Base-by-base conservation (phyloP, 371 early-diverging fungal species). In the Mucor saturninus region DNA sequence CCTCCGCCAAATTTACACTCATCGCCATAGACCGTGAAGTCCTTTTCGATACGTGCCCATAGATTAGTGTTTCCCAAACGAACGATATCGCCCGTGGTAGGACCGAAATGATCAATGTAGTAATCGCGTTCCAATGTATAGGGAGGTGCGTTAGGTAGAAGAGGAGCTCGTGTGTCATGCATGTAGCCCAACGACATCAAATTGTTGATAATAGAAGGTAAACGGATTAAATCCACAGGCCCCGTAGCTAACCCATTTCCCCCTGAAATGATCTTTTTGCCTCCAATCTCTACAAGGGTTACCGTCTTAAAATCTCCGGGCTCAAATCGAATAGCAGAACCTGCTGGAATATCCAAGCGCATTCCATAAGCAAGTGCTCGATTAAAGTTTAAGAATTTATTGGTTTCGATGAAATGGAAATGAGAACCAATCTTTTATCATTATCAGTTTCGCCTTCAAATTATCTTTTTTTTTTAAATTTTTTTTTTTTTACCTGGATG, bases 381-480 rank as follows among this genome's bases (percentile, higher is more conserved):
- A 72, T 96, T 95, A 80, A 97, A 95, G 54, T 67, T 62, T 5
- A 97, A 80, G 8, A 67, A 65, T 11, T 87, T 81, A 74, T 97
- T 96, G 54, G 91, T 83, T 72, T 97, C 97, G 57, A 95, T 92
- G 63, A 97, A 93, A 62, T 95, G 97, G 75, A 86, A 96, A 80
- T 97, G 97, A 0, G 94, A 93, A 1, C 97, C 97, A 40, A 97
- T 89, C 64, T 64, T 10, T 14, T 42, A 10, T 11, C 11, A 42
- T 4, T 10, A 4, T 42, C 3, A n/a, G 14, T 21, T 21, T 21
- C 21, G 21, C 21, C 21, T 21, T 21, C 21, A 21, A 21, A 21
- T 21, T 21, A 21, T 21, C 21, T 21, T 21, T 21, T 21, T 14
- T 5, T 6, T 42, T 4, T 42, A 14, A 10, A 42, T 6, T 10